Evolutionary conservation across 2,329 filamentous ascomycete species (phyloP), one percentile per base, ranked within the genome.

Genomic region (Botrytis fragariae): DNA sequence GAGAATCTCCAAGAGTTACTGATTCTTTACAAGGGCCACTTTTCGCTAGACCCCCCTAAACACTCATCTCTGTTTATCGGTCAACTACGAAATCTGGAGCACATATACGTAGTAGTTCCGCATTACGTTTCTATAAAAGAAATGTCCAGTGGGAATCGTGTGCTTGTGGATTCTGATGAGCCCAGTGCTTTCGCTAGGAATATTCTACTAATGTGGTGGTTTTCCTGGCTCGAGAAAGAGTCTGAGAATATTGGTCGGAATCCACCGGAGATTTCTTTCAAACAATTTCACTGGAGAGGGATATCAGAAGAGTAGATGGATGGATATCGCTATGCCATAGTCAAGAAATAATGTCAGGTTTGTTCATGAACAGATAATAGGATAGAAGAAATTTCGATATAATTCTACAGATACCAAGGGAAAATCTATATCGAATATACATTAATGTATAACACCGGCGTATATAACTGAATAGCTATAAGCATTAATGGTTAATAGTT

Each of bases 151-250:
- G 14, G 18, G 6, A 8, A 3, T 8, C 4, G 2, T 6, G 14
- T 18, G 16, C 51, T 54, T 54, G 25, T 8, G 4, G 51, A 29
- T 54, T 6, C 14, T 29, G 25, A 29, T 29, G 3, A 0, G 25
- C 6, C 14, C n/a, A 6, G 12, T 16, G 0, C 2, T 29, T 16
- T 14, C 18, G 2, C 1, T 54, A n/a, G 14, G 12, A 0, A 4
- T 54, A 3, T 29, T 9, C 12, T 54, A n/a, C 51, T 12, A 7
- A 3, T 3, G 12, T 54, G 3, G 5, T 54, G 51, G 51, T 3
- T 8, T 8, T 29, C 14, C n/a, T 54, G 48, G 48, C 48, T 54
- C 25, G 25, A n/a, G 5, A n/a, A 54, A n/a, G 25, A 54, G 0
- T 18, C 14, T 29, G 14, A 5, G 6, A 7, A 54, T 18, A 8